A percentile compares a stretch with the other conserved stretches of the same genome.
Evolutionary conservation across 768 basidiomycete genomes (phyloP).

Genomic region (Hygrocybe coccinea): DNA sequence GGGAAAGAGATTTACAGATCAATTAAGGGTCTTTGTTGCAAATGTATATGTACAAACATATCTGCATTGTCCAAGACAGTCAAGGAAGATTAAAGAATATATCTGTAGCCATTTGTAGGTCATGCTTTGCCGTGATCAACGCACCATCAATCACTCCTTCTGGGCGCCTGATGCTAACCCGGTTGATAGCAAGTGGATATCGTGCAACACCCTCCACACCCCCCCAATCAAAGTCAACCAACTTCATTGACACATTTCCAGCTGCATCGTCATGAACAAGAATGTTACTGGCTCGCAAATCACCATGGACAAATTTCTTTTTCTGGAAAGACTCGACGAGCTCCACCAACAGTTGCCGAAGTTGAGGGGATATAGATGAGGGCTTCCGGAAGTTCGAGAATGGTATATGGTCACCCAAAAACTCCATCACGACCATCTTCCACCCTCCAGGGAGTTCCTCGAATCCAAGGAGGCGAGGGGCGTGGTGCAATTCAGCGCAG

Average conservation of each 20-base stretch:
- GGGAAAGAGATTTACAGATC: too few relatives aligned
- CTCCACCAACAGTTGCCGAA: neutral
- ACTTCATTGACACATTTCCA: neutral
- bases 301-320: conserved; percentile 30
- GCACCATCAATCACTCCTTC: conserved; percentile 14
- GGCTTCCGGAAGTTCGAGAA: neutral
- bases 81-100: conserved; percentile 7
- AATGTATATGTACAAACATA: too few relatives aligned
- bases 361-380: neutral
- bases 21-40: too few relatives aligned
- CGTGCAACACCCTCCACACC: conserved; percentile 14
- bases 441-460: too few relatives aligned
- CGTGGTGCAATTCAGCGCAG: too few relatives aligned
- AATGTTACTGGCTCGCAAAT: conserved; percentile 23
- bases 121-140: conserved; percentile 20
- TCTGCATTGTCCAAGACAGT: too few relatives aligned
- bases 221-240: too few relatives aligned
- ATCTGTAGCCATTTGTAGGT: conserved; percentile 19
- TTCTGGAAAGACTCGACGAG: neutral
- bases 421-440: too few relatives aligned
- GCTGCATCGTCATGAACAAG: conserved; percentile 14
- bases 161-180: conserved; percentile 18
- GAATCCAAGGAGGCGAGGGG: too few relatives aligned
- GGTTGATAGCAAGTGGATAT: too few relatives aligned
- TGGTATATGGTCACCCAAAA: too few relatives aligned